A percentile compares a stretch with the other conserved stretches of the same genome.
phyloP scores from a whole-genome alignment of 2,329 filamentous ascomycete species.

The Didymosphaeria variabile region DNA sequence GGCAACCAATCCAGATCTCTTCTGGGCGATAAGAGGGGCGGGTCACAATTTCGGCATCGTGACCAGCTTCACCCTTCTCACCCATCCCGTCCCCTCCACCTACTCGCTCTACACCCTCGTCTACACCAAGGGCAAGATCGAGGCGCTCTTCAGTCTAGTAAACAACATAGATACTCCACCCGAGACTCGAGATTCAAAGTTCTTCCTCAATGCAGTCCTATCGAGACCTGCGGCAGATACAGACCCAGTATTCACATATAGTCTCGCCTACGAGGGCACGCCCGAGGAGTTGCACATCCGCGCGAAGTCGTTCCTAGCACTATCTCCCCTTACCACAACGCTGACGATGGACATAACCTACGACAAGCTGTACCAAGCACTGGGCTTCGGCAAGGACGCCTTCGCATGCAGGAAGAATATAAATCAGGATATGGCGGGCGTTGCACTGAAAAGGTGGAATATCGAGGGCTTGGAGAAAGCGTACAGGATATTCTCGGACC shows the following conservation, averaged over 20 bases:
- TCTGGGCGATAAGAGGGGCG: slow-evolving; percentile 51
- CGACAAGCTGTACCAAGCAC: slow-evolving; percentile 25
- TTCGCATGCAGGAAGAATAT: slow-evolving; percentile 22
- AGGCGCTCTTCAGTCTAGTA: slow-evolving; percentile 14
- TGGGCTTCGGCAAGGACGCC: slow-evolving; percentile 23
- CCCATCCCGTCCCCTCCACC: slow-evolving; percentile 7
- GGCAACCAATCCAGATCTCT: slow-evolving; percentile 43
- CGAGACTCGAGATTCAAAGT: slow-evolving; percentile 14
- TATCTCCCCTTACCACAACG: slow-evolving; percentile 19
- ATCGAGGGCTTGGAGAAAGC: slow-evolving; percentile 21
- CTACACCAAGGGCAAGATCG: slow-evolving; percentile 14
- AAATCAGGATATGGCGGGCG: slow-evolving; percentile 25
- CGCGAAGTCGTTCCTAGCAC: slow-evolving; percentile 29
- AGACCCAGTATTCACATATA: slow-evolving; percentile 26
- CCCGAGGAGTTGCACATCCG: slow-evolving; percentile 23
- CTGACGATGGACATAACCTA: slow-evolving; percentile 24
- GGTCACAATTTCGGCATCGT: slow-evolving; percentile 52
- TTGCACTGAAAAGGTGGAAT: slow-evolving; percentile 28
- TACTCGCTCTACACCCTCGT: slow-evolving; percentile 19
- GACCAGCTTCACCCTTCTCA: slow-evolving; percentile 20
- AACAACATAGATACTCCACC: slow-evolving; percentile 19
- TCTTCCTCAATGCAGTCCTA: slow-evolving; percentile 24
- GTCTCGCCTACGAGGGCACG: slow-evolving; percentile 28
- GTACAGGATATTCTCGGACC: slow-evolving; percentile 25
- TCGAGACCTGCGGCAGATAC: slow-evolving; percentile 8